A percentile compares a stretch with the other conserved stretches of the same genome.
phyloP scores from a whole-genome alignment of 2,329 filamentous ascomycete species.

The Botrytis paeoniae region DNA sequence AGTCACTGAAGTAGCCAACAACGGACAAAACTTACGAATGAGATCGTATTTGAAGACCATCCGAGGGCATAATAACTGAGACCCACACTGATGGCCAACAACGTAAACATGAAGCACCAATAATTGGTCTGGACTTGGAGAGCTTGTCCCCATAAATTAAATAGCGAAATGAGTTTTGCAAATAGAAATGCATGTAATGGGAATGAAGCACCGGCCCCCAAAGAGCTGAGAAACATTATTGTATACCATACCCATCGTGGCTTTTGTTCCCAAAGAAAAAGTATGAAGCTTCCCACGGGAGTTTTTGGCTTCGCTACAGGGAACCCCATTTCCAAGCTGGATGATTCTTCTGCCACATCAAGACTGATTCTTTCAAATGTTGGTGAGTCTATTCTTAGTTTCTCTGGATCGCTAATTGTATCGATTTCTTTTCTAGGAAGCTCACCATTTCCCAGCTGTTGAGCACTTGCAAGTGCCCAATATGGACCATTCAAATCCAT shows the following conservation, averaged over 20 bases:
- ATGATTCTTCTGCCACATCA: not conserved
- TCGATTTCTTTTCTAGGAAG: not conserved
- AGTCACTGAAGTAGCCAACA: not conserved
- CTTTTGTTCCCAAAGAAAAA: slow-evolving; percentile 34
- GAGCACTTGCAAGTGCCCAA: slow-evolving; percentile 60
- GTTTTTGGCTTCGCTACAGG: not conserved
- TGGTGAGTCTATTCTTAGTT: not conserved
- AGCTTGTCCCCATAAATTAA: slow-evolving; percentile 20
- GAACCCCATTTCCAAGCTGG: not conserved
- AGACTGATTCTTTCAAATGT: slow-evolving; percentile 9
- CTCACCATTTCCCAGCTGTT: slow-evolving; percentile 43
- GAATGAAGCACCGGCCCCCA: slow-evolving; percentile 35
- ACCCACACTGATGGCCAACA: slow-evolving; percentile 43
- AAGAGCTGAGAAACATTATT: slow-evolving; percentile 2
- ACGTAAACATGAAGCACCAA: slow-evolving; percentile 51
- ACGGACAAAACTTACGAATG: slow-evolving; percentile 34
- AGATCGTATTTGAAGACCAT: slow-evolving; percentile 42
- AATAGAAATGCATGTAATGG: slow-evolving; percentile 40
- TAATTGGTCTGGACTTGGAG: slow-evolving; percentile 40
- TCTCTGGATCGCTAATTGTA: not conserved
- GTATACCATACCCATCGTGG: slow-evolving; percentile 13
- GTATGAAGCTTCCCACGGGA: slow-evolving; percentile 1
- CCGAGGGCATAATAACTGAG: slow-evolving; percentile 39
- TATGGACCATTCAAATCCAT: slow-evolving; percentile 58
- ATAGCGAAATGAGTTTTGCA: slow-evolving; percentile 36